Percentiles rank a stretch among this genome's conserved stretches.
Evolutionary conservation across 441 rosid species (phyloP).

Genomic region (Pelargonium australe): DNA sequence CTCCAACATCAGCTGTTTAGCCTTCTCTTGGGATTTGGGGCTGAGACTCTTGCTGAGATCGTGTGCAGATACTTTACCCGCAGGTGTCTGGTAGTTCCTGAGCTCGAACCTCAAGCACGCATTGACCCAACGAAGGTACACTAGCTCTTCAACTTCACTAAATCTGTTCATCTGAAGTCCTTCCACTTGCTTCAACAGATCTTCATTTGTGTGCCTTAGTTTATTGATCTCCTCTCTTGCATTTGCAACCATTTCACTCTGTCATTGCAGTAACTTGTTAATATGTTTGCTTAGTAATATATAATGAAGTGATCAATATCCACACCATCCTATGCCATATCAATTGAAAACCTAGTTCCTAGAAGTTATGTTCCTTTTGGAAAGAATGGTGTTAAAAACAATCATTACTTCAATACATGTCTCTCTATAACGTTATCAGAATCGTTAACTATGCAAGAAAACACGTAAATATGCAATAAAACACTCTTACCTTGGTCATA

Average conservation of each 20-base stretch:
- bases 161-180: slow-evolving; percentile 33
- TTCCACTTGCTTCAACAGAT: slow-evolving; percentile 24
- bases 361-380: not conserved
- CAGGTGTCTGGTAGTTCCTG: slow-evolving; percentile 7
- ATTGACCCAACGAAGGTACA: slow-evolving; percentile 38
- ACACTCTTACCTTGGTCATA: slow-evolving; percentile 17
- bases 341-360: not conserved
- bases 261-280: no score
- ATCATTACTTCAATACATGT: not conserved
- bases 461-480: not conserved
- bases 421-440: no score
- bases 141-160: slow-evolving; percentile 36
- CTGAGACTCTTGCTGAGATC: slow-evolving; percentile 13
- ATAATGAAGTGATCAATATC: not conserved
- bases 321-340: not conserved
- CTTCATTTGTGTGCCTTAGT: slow-evolving; percentile 20
- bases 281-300: not conserved
- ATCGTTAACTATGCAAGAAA: no score
- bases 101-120: slow-evolving; percentile 34
- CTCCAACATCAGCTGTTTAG: slow-evolving; percentile 2
- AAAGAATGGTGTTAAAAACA: not conserved
- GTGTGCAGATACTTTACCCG: not conserved
- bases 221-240: slow-evolving; percentile 15
- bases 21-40: slow-evolving; percentile 8
- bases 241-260: slow-evolving; percentile 19